Evolutionary conservation across 2,329 filamentous ascomycete species (phyloP).

Genomic region (Chrysoporthe deuterocubensis): DNA sequence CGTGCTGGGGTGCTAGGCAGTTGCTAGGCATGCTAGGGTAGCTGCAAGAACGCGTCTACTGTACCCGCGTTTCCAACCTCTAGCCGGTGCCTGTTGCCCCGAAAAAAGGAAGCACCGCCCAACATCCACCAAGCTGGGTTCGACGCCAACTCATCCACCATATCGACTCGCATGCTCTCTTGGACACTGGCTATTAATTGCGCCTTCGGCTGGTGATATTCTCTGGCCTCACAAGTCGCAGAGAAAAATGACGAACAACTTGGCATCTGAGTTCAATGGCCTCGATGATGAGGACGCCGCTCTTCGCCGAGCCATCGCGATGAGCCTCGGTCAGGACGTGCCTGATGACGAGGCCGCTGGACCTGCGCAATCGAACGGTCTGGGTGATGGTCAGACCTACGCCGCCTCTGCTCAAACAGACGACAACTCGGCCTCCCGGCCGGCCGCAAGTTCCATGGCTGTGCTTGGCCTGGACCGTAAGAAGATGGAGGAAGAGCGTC

Average conservation of each 20-base stretch:
- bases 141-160: conserved; percentile 18
- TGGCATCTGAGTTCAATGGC: conserved; percentile 37
- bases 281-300: conserved; percentile 60
- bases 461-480: conserved; percentile 70
- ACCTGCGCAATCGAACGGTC: neutral
- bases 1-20: too few species aligned
- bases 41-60: neutral
- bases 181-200: neutral
- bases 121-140: conserved; percentile 8
- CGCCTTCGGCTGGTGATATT: neutral
- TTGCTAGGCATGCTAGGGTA: neutral
- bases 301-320: conserved; percentile 62
- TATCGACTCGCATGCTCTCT: neutral
- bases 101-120: conserved; percentile 2
- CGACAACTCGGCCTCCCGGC: neutral
- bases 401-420: neutral
- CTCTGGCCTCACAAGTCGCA: too few species aligned
- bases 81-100: neutral
- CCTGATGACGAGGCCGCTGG: conserved; percentile 16
- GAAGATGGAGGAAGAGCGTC: conserved; percentile 83
- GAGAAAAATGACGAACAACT: conserved; percentile 32
- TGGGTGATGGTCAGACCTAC: too few species aligned
- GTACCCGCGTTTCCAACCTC: neutral
- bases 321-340: conserved; percentile 52
- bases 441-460: conserved; percentile 30